Percentiles rank a stretch among this genome's conserved stretches.
These are phyloP conservation scores for Blepharisma japonicum DNA, from an alignment of 73 alveolate genomes.

Conservation along the genomic window DNA sequence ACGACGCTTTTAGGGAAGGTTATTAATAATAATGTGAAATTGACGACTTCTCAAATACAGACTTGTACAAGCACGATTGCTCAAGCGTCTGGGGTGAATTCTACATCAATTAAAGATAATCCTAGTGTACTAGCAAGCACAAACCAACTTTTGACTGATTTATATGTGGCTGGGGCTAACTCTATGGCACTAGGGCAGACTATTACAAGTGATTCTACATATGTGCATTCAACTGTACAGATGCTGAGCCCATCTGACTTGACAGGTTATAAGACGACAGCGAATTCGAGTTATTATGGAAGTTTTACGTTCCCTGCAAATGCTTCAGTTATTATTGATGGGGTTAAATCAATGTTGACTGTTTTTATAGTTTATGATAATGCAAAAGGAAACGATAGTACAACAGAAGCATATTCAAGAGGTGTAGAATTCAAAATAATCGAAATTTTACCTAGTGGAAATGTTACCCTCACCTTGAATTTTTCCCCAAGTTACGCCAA, in stretches of 20 bases:
- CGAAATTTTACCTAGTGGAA: background rate
- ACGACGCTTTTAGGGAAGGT: too few relatives aligned
- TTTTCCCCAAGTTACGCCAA: background rate
- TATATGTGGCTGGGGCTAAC: background rate
- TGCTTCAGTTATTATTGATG: background rate
- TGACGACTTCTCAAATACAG: too few relatives aligned
- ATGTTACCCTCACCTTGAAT: background rate
- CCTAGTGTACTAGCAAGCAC: too few relatives aligned
- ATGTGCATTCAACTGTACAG: background rate
- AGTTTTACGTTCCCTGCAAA: background rate
- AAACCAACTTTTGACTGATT: too few relatives aligned
- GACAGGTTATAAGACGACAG: background rate
- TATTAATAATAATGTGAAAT: too few relatives aligned
- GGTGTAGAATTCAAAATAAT: slow-evolving; percentile 2
- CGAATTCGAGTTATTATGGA: background rate
- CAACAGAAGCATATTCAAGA: background rate
- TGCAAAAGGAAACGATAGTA: background rate
- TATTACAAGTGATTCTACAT: background rate
- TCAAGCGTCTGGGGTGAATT: too few relatives aligned
- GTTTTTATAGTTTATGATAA: background rate
- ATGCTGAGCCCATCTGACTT: background rate
- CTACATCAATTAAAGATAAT: too few relatives aligned
- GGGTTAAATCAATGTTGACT: background rate
- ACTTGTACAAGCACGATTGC: too few relatives aligned
- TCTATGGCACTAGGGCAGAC: background rate